Base-by-base conservation (phyloP, 306 rosid genomes). In the Fragaria nilgerrensis region DNA sequence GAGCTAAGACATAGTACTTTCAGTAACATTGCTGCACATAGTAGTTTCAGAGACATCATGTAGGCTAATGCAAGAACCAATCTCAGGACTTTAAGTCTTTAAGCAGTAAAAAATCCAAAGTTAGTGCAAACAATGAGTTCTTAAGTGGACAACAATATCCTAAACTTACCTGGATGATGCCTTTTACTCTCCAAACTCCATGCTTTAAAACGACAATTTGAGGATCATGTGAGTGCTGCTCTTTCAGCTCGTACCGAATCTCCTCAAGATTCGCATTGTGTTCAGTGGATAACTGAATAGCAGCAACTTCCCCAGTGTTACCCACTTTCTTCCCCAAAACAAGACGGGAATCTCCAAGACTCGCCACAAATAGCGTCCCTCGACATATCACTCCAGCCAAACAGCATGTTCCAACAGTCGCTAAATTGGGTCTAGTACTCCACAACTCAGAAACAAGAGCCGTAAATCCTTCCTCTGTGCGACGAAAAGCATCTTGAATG, bases 121-220 rank as follows among this genome's bases (percentile, higher is more conserved):
- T 75, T 39, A 44, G 47, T 0, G 23, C 70, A 37, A 64, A 76
- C 11, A 74, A 68, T 23, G 74, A 34, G 36, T 52, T 47, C 61
- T 53, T 2, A 5, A 16, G 37, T 48, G 73, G 32, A 67, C 45
- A 29, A 41, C 39, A 77, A 39, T 5, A 80, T 20, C 29, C 41
- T 36, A 27, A 41, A 63, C 75, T 78, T 78, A 93, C 98, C 98
- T 93, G 98, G 74, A 93, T 93, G 77, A 93, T 93, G 80, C 98
- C 98, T 82, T 93, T 93, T 70, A 93, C 98, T 86, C 97, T 89
- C 98, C 98, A 93, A 75, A 93, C 95, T 63, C 97, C 98, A 76
- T 88, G 95, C 88, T 75, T 93, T 66, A 86, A 89, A 63, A 89
- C 93, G 52, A 91, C 98, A 74, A 93, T 83, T 79, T 91, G 88